A percentile compares a stretch with the other conserved stretches of the same genome.
Evolutionary conservation across 1,284 basidiomycete species (phyloP).

Genomic region (Malassezia restricta): DNA sequence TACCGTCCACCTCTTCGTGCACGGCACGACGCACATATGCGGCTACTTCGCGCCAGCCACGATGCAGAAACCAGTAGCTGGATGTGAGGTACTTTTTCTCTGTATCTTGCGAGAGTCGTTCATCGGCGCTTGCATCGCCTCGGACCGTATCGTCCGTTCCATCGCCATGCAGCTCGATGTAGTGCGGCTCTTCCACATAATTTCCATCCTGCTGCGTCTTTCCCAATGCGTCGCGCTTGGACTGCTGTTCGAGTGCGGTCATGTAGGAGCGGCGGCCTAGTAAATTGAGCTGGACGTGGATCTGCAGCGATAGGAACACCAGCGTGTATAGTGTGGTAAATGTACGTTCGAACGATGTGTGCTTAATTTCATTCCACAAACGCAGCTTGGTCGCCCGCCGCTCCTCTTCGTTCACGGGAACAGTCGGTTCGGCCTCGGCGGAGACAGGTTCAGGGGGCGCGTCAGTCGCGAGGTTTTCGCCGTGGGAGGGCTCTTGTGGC

Average conservation of each 20-base stretch:
- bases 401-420: constrained; percentile 10
- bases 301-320: constrained; percentile 66
- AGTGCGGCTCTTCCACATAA: constrained; percentile 4
- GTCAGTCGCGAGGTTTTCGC: constrained; percentile 6
- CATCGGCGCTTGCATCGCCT: neutral
- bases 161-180: constrained; percentile 10
- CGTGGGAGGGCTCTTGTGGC: neutral
- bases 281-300: constrained; percentile 67
- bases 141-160: neutral
- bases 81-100: constrained; percentile 70
- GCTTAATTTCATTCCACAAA: constrained; percentile 44
- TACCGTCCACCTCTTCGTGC: constrained; percentile 7
- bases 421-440: constrained; percentile 3
- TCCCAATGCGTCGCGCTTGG: constrained; percentile 9
- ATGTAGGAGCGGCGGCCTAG: constrained; percentile 73
- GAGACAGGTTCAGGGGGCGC: constrained; percentile 11
- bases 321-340: constrained; percentile 70
- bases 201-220: neutral
- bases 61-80: constrained; percentile 79
- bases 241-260: constrained; percentile 55
- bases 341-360: constrained; percentile 63
- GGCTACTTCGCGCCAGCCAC: constrained; percentile 71
- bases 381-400: constrained; percentile 23
- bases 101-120: constrained; percentile 50
- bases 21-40: constrained; percentile 62